Base-by-base conservation (phyloP, 495 filamentous ascomycete species). In the Aspergillus coremiiformis region DNA sequence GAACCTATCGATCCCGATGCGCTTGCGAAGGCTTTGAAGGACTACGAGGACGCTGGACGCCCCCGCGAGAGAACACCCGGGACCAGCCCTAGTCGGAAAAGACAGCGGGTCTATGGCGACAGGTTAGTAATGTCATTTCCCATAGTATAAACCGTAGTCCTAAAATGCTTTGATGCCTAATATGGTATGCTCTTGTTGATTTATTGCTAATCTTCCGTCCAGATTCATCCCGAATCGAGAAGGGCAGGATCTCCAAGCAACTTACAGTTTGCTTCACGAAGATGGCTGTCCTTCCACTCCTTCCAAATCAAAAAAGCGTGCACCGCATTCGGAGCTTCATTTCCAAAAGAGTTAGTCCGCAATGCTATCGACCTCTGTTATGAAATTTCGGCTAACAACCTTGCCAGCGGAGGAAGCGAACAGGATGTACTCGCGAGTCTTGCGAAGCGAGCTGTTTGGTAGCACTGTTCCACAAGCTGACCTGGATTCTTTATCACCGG, bases 181-280 rank as follows among this genome's bases (percentile, higher is more conserved):
- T 24, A 19, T 21, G 23, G 19, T 17, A 29, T 20, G 35, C 12
- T 29, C 27, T 42, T 37, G 30, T 23, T 21, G 27, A 14, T 10
- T 49, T 51, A 32, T 26, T 1, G 50, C 55, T 62, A 44, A 39
- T 5, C 39, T 37, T 32, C 20, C 30, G 35, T 57, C 19, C 59
- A 96, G 91, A 60, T 98, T 98, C 62, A 97, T 98, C 56, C 94
- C 94, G 26, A 90, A 93, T 62, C 84, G 93, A 12, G 86, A 90
- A 47, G 93, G 94, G 7, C 89, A 94, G 64, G 94, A 98, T 65
- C 72, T 96, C 20, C 86, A 90, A 60, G 89, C 93, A 27, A 90
- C 89, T 58, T 97, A 89, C 65, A 92, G 81, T 64, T 76, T 98
- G 49, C 75, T 96, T 19, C 87, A 93, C 61, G 91, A 95, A 44